Evolutionary conservation across 2,329 filamentous ascomycete species (phyloP), one percentile per base, ranked within the genome.

Genomic region (Pyricularia sp.): DNA sequence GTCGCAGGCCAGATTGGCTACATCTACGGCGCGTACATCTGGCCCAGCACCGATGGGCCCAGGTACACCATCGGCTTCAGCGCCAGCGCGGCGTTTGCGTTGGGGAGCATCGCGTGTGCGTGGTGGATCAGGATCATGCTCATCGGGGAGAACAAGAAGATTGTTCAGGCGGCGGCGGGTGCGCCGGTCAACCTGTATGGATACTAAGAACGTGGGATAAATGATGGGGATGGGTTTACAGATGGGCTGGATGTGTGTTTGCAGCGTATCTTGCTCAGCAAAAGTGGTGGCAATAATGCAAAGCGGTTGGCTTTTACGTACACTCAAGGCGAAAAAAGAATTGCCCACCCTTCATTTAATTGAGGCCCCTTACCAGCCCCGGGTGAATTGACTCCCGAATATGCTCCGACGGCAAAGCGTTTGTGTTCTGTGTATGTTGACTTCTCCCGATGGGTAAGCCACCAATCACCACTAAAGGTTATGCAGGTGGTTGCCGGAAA

Each of bases 1-100:
- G 72, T 88, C 26, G 55, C 66, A 4, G 66, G 42, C 55, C 42
- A 61, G 42, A 30, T 67, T 6, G 66, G 42, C 26, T 61, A 67
- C 66, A 67, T 61, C 66, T 67, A 67, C 66, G 42, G 55, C 11
- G 42, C 66, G 10, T 67, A 67, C 66, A 58, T 67, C 50, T 67
- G 55, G 66, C 66, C 55, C 42, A 25, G n/a, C 25, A 67, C 26
- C 25, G 55, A 67, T 14, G 50, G 10, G 50, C 66, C 66, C 1
- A 12, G 55, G 20, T 67, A 59, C 66, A 61, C 55, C 25, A 67
- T 67, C 20, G 66, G 42, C 17, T 67, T 67, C 42, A 59, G 42
- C 28, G 42, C 66, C 50, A 31, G 28, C 36, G 66, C 66, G 11
- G 66, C 42, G 14, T 67, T 67, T 33, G 50, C 66, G 25, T 5